Percentiles rank a stretch among this genome's conserved stretches.
Conservation (phyloP, 441 rosid genomes). For the Euphorbia celastroides region DNA sequence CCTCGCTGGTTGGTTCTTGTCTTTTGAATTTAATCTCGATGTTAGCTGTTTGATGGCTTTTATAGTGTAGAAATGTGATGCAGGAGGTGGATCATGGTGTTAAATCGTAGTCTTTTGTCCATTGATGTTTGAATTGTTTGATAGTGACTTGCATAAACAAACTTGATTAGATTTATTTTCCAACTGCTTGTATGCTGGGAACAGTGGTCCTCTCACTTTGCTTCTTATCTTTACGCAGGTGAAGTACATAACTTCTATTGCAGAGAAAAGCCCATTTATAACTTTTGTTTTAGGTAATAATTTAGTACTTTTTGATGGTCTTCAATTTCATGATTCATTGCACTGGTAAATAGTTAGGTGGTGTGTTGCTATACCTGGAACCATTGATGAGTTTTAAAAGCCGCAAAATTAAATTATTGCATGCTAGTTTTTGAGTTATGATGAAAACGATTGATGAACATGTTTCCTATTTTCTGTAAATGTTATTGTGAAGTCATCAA, state of each 20-base stretch:
- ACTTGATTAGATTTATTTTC: too few relatives aligned
- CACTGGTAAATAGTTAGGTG: background rate
- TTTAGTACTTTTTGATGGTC: background rate
- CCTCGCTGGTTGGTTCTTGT: background rate
- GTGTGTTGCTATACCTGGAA: background rate
- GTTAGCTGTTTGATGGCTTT: background rate
- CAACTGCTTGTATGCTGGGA: background rate
- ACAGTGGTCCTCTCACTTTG: conserved; percentile 5
- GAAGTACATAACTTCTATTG: conserved; percentile 22
- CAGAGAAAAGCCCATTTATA: conserved; percentile 54
- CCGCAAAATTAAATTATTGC: background rate
- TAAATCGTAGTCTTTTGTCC: background rate
- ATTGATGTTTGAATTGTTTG: background rate
- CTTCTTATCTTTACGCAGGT: conserved; percentile 37
- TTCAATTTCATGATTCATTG: background rate
- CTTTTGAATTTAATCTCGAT: background rate
- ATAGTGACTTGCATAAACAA: background rate
- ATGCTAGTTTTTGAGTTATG: background rate
- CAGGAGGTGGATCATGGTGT: background rate
- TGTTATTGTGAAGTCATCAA: background rate
- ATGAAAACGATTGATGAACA: background rate
- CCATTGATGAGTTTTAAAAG: background rate
- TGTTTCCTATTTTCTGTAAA: background rate
- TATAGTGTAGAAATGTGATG: too few relatives aligned
- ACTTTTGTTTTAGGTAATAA: conserved; percentile 76